These are phyloP conservation scores for Amoebophrya sp. DNA, from an alignment of 169 alveolate species.

Conservation along the genomic window DNA sequence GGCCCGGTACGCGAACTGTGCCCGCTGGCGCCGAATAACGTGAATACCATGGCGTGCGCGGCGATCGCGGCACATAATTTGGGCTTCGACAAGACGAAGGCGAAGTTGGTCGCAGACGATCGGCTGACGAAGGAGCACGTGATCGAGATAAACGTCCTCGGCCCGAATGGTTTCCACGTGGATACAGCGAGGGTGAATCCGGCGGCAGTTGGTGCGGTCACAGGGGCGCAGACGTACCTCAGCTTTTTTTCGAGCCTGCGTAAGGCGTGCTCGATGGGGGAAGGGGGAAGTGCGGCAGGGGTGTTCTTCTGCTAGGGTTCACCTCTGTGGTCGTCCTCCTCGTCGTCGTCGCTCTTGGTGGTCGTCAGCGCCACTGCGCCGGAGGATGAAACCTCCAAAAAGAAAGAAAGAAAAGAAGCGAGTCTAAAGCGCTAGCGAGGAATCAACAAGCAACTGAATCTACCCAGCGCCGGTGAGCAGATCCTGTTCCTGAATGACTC, in stretches of 20 bases:
- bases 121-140: background rate
- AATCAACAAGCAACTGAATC: too few relatives aligned
- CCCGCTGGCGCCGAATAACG: slow-evolving; percentile 14
- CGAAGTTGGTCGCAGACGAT: background rate
- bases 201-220: slow-evolving; percentile 10
- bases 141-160: background rate
- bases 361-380: too few relatives aligned
- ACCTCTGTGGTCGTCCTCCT: too few relatives aligned
- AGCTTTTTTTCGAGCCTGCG: background rate
- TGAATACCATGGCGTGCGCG: slow-evolving; percentile 15
- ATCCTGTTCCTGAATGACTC: too few relatives aligned
- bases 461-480: too few relatives aligned
- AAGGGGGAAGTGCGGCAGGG: background rate
- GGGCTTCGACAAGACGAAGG: background rate
- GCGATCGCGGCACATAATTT: slow-evolving; percentile 6
- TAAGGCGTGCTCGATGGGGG: background rate
- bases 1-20: slow-evolving; percentile 2
- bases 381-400: too few relatives aligned
- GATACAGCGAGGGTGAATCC: background rate
- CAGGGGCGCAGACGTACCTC: slow-evolving; percentile 8
- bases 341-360: too few relatives aligned
- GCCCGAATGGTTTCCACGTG: background rate
- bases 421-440: too few relatives aligned
- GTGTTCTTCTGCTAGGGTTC: background rate
- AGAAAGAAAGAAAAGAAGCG: too few relatives aligned